Base-by-base conservation (phyloP, 306 rosid genomes). In the Vigna reflexopilosa region DNA sequence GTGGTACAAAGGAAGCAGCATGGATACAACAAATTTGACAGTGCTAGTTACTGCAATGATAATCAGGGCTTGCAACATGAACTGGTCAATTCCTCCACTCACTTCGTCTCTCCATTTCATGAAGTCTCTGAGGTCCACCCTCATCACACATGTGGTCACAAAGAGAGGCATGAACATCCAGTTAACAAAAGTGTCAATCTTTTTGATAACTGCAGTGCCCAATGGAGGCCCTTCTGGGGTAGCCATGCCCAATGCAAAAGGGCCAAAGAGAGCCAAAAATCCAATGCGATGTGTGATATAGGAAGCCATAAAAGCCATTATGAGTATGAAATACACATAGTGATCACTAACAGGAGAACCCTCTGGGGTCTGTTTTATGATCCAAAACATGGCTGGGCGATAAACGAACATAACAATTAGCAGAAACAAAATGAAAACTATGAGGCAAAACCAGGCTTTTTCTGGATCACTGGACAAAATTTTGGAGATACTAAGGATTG, bases 151-250 rank as follows among this genome's bases (percentile, higher is more conserved):
- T 0, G 85, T 77, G 19, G 90, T 83, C n/a, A 83, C 90, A 40
- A 89, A 89, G 3, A 89, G 5, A 1, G 98, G 98, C 81, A 89
- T 48, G 0, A 93, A 75, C 32, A 91, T 64, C 11, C 81, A 79
- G 3, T 76, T 80, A 4, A 80, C 81, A 42, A 91, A 63, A 30
- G 83, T 73, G 4, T 93, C 98, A 6, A 93, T 75, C 80, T 85
- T 93, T 12, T 76, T 84, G 4, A 84, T 82, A 5, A 93, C 57
- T 1, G 91, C 84, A 0, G 93, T 75, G 62, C 98, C 97, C 6
- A 93, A 50, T 0, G 98, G 98, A 0, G 93, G 98, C 17, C 93
- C 94, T 7, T 79, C 91, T 0, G 98, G 98, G 10, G 88, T 80
- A 1, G 90, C 90, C 82, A 90, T 56, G 26, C 98, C 96, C 66